These are phyloP conservation scores for Dipodascus albidus DNA, from an alignment of 805 yeast species.

Conservation along the genomic window DNA sequence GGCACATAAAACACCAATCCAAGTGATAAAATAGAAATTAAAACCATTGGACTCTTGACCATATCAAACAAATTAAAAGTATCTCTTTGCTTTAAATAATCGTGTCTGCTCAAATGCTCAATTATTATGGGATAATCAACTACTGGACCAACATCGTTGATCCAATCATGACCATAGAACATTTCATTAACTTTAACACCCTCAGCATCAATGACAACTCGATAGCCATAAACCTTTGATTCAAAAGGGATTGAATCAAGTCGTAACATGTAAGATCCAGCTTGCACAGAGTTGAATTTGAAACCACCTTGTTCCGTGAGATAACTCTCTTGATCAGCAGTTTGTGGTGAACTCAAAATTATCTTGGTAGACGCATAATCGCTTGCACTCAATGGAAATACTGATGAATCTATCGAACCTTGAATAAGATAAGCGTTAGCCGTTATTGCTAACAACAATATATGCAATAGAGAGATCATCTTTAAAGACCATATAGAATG, in stretches of 20 bases:
- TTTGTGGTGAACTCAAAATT: conserved; percentile 1
- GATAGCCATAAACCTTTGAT: conserved; percentile 5
- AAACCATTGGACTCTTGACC: conserved; percentile 27
- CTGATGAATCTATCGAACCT: conserved; percentile 10
- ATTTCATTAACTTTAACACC: conserved; percentile 19
- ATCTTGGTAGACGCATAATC: conserved; percentile 10
- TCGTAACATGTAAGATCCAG: conserved; percentile 17
- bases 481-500: background rate
- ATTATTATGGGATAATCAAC: conserved; percentile 23
- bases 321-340: conserved; percentile 1
- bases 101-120: conserved; percentile 16
- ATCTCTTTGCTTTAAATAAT: conserved; percentile 19
- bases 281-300: conserved; percentile 16
- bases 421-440: conserved; percentile 7
- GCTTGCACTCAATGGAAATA: conserved; percentile 8
- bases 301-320: conserved; percentile 14
- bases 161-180: conserved; percentile 19
- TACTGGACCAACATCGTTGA: conserved; percentile 19
- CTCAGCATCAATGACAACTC: conserved; percentile 16
- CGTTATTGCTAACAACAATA: background rate
- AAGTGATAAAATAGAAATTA: conserved; percentile 23
- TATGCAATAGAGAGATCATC: background rate
- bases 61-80: conserved; percentile 21
- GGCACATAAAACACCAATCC: conserved; percentile 26
- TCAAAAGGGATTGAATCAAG: conserved; percentile 11